These are phyloP conservation scores for Oryza officinalis DNA, from an alignment of 176 grass and related monocot species.

Conservation along the genomic window DNA sequence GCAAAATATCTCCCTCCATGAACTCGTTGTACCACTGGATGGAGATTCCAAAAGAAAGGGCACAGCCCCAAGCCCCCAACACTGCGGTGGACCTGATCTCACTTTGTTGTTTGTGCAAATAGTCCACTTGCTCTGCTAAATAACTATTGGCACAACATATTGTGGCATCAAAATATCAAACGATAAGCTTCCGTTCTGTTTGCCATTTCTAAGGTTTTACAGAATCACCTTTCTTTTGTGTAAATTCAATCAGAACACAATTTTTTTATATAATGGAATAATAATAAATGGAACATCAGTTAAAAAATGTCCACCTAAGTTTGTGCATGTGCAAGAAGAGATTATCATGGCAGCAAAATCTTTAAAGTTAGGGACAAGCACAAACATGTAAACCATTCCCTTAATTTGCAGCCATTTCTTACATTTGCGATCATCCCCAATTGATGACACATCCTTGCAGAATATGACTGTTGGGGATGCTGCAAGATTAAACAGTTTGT, in stretches of 20 bases:
- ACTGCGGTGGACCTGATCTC: slow-evolving; percentile 14
- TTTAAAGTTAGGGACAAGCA: too few relatives aligned
- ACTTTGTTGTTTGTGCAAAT: background rate
- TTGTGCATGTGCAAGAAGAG: slow-evolving; percentile 19
- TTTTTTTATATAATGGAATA: too few relatives aligned
- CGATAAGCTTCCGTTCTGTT: background rate
- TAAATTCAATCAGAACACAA: background rate
- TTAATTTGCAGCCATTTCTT: too few relatives aligned
- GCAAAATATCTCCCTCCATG: background rate
- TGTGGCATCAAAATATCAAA: background rate
- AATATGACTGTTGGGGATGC: too few relatives aligned
- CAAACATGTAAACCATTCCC: too few relatives aligned
- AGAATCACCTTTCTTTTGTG: background rate
- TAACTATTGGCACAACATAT: background rate
- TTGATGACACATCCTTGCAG: too few relatives aligned
- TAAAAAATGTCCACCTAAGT: slow-evolving; percentile 31
- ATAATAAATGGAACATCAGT: background rate
- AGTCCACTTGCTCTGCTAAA: slow-evolving; percentile 7
- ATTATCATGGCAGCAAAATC: too few relatives aligned
- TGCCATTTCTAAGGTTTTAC: background rate
- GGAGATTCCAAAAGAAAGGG: slow-evolving; percentile 17
- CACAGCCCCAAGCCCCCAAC: slow-evolving; percentile 13
- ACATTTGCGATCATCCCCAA: too few relatives aligned
- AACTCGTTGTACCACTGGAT: background rate
- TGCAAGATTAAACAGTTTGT: background rate